Percentiles rank a stretch among this genome's conserved stretches.
Conservation (phyloP, 441 rosid genomes). For the Mallotus repandus region DNA sequence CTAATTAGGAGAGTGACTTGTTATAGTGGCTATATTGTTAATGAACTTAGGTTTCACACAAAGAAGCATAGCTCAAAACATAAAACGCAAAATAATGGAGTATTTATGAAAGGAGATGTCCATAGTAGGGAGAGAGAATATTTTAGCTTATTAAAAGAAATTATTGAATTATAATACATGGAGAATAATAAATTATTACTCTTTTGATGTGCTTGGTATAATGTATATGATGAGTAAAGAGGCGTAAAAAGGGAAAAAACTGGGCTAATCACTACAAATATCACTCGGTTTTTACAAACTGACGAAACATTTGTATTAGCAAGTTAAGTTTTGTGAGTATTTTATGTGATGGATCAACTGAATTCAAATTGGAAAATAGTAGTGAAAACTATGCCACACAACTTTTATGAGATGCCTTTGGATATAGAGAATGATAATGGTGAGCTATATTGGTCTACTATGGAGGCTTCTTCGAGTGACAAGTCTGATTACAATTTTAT, state of each 20-base stretch:
- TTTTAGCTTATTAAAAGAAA: neutral
- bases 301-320: neutral
- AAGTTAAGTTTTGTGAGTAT: neutral
- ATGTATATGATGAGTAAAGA: slow-evolving; percentile 1
- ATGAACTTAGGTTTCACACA: slow-evolving; percentile 1
- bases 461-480: too few species aligned
- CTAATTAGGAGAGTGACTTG: neutral
- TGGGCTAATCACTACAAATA: neutral
- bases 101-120: neutral
- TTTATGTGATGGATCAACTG: too few species aligned
- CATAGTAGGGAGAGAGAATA: slow-evolving; percentile 10
- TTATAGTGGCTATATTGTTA: neutral
- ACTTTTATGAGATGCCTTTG: too few species aligned
- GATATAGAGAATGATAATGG: too few species aligned
- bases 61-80: neutral
- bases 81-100: neutral
- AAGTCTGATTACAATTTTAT: too few species aligned
- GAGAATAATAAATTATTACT: neutral
- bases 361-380: too few species aligned
- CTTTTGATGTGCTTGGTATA: slow-evolving; percentile 6
- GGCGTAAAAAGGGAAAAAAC: neutral
- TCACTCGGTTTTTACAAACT: neutral
- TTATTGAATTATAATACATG: slow-evolving; percentile 1
- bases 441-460: too few species aligned
- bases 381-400: too few species aligned